These are phyloP conservation scores for Leccinum ochraceum DNA, from an alignment of 768 basidiomycete species.

Conservation along the genomic window DNA sequence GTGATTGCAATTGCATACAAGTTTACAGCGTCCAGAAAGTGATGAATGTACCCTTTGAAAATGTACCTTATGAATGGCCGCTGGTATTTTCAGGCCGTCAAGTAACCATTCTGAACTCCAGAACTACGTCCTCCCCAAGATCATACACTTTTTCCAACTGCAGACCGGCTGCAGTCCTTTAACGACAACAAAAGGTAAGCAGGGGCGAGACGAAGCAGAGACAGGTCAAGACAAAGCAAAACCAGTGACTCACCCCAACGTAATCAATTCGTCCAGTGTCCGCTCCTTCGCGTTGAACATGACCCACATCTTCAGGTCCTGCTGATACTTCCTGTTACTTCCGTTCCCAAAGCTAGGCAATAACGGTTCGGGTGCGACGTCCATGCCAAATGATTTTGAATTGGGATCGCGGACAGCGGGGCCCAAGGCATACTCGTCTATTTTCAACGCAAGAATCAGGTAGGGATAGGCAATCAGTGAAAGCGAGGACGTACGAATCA, in stretches of 20 bases:
- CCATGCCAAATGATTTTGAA: constrained; percentile 14
- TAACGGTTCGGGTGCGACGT: constrained; percentile 44
- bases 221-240: not conserved
- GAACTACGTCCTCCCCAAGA: not conserved
- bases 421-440: constrained; percentile 26
- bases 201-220: not conserved
- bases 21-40: not conserved
- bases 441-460: not conserved
- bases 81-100: not conserved
- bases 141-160: constrained; percentile 22
- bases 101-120: constrained; percentile 8
- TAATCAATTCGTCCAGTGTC: constrained; percentile 40
- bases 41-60: not conserved
- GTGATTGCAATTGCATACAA: no score
- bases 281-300: constrained; percentile 45
- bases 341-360: constrained; percentile 50
- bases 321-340: constrained; percentile 40
- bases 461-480: not conserved
- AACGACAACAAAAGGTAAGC: not conserved
- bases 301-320: constrained; percentile 49
- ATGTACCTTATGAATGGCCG: not conserved
- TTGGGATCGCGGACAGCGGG: constrained; percentile 11
- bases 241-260: constrained; percentile 29
- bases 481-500: constrained; percentile 32
- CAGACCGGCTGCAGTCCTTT: constrained; percentile 22